Evolutionary conservation across 202 grass and related monocot genomes (phyloP).

Genomic region (Zizania palustris): DNA sequence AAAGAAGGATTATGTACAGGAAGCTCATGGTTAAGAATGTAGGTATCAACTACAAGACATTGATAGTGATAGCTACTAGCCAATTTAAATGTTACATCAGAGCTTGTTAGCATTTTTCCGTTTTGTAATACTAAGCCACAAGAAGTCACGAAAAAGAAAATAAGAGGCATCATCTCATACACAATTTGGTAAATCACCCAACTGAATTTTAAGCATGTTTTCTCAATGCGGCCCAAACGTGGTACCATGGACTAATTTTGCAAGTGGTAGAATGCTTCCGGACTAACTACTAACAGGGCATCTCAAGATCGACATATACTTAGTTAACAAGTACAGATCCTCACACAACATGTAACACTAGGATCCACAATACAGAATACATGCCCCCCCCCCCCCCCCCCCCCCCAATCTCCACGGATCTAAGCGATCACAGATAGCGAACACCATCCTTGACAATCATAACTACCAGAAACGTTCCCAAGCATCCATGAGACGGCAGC

Average conservation of each 20-base stretch:
- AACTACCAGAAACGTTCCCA: not conserved
- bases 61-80: constrained; percentile 24
- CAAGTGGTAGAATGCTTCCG: not conserved
- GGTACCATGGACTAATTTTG: not conserved
- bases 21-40: constrained; percentile 2
- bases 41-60: constrained; percentile 16
- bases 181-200: not conserved
- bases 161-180: not conserved
- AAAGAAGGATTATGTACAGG: constrained; percentile 6
- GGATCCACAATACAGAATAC: not conserved
- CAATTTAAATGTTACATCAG: constrained; percentile 16
- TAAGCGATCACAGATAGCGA: not conserved
- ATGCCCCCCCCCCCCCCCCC: too few relatives aligned
- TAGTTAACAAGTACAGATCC: constrained; percentile 26
- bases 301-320: not conserved
- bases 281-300: not conserved
- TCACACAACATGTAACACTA: not conserved
- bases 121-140: constrained; percentile 6
- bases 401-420: constrained; percentile 21
- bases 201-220: not conserved
- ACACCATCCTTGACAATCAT: not conserved
- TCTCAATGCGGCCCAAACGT: not conserved
- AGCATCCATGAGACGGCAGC: not conserved
- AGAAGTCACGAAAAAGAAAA: not conserved
- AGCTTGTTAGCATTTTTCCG: not conserved